Evolutionary conservation across 768 basidiomycete species (phyloP), one percentile per base, ranked within the genome.

Genomic region (Suillus variegatus): DNA sequence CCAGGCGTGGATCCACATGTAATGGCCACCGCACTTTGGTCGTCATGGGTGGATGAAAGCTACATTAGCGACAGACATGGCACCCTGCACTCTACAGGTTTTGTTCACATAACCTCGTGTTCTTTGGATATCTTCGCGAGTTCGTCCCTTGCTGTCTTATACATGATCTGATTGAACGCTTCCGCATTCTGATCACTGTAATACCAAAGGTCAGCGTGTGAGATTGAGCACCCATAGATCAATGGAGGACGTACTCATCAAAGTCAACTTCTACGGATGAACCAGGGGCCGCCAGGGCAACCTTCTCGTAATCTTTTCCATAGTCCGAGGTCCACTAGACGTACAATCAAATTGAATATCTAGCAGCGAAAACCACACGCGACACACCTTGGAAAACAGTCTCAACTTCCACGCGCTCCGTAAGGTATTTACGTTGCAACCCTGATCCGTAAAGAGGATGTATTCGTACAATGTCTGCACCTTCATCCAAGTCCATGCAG

Each of bases 111-210:
- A 12, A 60, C 10, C 25, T 60, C 58, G 4, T 43, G 58, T 18
- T 43, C 58, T 25, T 43, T 43, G 41, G 40, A 60, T 32, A 60
- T 60, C 41, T 41, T 60, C 10, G 40, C 58, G 0, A 60, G 58
- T 4, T 60, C 58, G 18, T 43, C 25, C 10, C 58, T 60, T 60
- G 58, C 58, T 1, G 58, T 28, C 41, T 43, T 60, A 2, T 60
- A 60, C 58, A 43, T 60, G 25, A 60, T 41, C 58, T 28, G 58
- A 43, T 60, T 60, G 18, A 60, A 60, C 40, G 25, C 58, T 20
- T 43, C 41, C 18, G 58, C 58, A 6, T 60, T 60, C 41, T 10
- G 58, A 32, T 28, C 40, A 60, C 58, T 60, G 22, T 3, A 28
- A 41, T 18, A 41, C 9, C 41, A 28, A 28, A 12, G 10, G 14